These are phyloP conservation scores for Sphaerosporella brunnea DNA, from an alignment of 495 filamentous ascomycete species.

Conservation along the genomic window DNA sequence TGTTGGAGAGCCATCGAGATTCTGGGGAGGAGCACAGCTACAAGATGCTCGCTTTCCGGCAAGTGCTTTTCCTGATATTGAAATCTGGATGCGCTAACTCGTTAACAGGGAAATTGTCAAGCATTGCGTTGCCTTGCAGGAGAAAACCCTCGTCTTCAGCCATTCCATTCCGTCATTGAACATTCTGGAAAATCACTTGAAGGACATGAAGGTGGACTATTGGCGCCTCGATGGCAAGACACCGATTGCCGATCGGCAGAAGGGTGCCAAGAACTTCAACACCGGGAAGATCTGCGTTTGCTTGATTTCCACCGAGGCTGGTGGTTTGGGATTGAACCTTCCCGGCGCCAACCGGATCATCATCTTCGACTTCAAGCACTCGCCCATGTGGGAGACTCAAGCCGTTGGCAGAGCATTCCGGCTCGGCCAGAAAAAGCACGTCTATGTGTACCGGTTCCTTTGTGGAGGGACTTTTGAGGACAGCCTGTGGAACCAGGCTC, in stretches of 20 bases:
- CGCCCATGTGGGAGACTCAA: slow-evolving; percentile 68
- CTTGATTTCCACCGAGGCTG: slow-evolving; percentile 67
- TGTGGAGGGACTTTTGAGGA: slow-evolving; percentile 66
- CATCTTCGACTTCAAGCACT: slow-evolving; percentile 70
- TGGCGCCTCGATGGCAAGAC: slow-evolving; percentile 50
- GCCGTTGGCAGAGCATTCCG: slow-evolving; percentile 79
- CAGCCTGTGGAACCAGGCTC: slow-evolving; percentile 45
- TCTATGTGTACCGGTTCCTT: slow-evolving; percentile 76
- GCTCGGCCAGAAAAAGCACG: slow-evolving; percentile 63
- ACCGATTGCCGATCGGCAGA: slow-evolving; percentile 37
- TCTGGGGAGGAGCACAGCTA: slow-evolving; percentile 8
- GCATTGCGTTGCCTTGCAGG: slow-evolving; percentile 38
- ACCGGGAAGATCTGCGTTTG: slow-evolving; percentile 34
- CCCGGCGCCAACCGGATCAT: slow-evolving; percentile 71
- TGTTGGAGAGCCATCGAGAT: slow-evolving; percentile 25
- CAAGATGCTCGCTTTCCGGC: slow-evolving; percentile 25
- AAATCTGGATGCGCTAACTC: slow-evolving; percentile 23
- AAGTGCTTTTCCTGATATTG: neutral
- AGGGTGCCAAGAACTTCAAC: slow-evolving; percentile 35
- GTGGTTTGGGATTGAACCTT: slow-evolving; percentile 70
- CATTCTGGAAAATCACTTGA: slow-evolving; percentile 43
- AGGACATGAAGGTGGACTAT: slow-evolving; percentile 29
- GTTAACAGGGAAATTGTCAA: slow-evolving; percentile 44
- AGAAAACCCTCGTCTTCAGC: slow-evolving; percentile 69
- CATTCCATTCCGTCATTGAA: slow-evolving; percentile 52